phyloP scores from a whole-genome alignment of 768 basidiomycete genomes.

The Xerocomellus amylosporus region DNA sequence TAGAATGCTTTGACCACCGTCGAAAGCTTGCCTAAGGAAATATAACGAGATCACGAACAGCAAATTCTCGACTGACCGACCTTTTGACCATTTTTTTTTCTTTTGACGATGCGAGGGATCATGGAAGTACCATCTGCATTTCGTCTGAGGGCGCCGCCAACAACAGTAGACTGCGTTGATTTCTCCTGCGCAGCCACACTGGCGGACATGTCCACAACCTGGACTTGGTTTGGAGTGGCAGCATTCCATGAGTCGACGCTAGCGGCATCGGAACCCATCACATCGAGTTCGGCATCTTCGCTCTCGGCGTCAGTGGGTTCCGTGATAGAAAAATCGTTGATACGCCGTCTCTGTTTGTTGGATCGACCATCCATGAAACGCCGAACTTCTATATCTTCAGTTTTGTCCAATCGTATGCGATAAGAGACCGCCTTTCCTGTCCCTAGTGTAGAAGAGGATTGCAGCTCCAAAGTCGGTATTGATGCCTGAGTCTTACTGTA shows the following conservation, averaged over 20 bases:
- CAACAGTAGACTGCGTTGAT: constrained; percentile 19
- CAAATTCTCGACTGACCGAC: constrained; percentile 34
- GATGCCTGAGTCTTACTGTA: constrained; percentile 75
- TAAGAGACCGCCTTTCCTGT: constrained; percentile 64
- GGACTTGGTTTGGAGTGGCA: neutral
- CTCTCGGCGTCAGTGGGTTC: constrained; percentile 29
- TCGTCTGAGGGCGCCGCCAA: constrained; percentile 66
- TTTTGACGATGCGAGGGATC: constrained; percentile 46
- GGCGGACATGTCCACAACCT: constrained; percentile 17
- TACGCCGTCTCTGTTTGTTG: constrained; percentile 49
- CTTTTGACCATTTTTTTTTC: constrained; percentile 43
- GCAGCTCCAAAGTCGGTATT: constrained; percentile 56
- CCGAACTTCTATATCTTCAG: constrained; percentile 58
- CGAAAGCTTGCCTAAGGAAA: constrained; percentile 38
- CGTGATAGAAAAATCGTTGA: constrained; percentile 23
- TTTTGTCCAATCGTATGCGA: constrained; percentile 53
- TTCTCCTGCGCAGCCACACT: constrained; percentile 12
- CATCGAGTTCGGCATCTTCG: constrained; percentile 35
- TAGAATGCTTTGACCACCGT: constrained; percentile 47
- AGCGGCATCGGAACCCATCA: constrained; percentile 22
- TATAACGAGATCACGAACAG: neutral
- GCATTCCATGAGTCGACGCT: constrained; percentile 10
- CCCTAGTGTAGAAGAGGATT: constrained; percentile 82
- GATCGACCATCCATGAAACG: constrained; percentile 47
- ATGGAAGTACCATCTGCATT: constrained; percentile 61